Base-by-base conservation (phyloP, 345 rosid genomes). In the Lumnitzera littorea region DNA sequence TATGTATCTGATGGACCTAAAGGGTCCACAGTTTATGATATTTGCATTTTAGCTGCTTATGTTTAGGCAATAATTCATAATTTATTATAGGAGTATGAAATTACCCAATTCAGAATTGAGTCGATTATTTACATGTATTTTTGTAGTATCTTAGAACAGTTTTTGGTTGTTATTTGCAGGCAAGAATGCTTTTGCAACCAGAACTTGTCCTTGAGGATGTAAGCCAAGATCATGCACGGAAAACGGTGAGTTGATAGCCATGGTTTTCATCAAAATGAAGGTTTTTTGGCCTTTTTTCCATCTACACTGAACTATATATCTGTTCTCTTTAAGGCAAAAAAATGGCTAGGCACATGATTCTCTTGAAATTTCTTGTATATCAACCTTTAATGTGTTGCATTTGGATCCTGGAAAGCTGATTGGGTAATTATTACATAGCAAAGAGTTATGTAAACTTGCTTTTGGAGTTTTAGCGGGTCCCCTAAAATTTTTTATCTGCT, bases 141-240 rank as follows among this genome's bases (percentile, higher is more conserved):
- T 36, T 36, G 43, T 36, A 27, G 5, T 27, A 27, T 27, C 4
- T 27, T 27, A 9, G 9, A 36, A 36, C 9, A 7, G 43, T 7
- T 36, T 36, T 36, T 36, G 25, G 49, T 66, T 13, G 70, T 15
- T 73, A 54, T 48, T 55, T 24, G 60, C 79, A 91, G 97, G 86
- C 96, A 49, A 86, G 88, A 85, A 78, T 80, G 87, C 89, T 88
- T 68, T 73, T 91, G 71, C 84, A 83, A 58, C 91, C 98, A 57
- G 98, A 86, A 63, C 87, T 81, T 69, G 89, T 91, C 6, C 86
- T 89, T 71, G 88, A 91, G 70, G 96, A 89, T 80, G 95, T 89
- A 67, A 91, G 95, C 60, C 95, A 89, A 76, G 95, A 91, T 63
- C 96, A 91, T 67, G 98, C 96, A 47, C 91, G 83, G 59, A 89